Conservation (phyloP, 768 basidiomycete genomes). For the Russula sp. region DNA sequence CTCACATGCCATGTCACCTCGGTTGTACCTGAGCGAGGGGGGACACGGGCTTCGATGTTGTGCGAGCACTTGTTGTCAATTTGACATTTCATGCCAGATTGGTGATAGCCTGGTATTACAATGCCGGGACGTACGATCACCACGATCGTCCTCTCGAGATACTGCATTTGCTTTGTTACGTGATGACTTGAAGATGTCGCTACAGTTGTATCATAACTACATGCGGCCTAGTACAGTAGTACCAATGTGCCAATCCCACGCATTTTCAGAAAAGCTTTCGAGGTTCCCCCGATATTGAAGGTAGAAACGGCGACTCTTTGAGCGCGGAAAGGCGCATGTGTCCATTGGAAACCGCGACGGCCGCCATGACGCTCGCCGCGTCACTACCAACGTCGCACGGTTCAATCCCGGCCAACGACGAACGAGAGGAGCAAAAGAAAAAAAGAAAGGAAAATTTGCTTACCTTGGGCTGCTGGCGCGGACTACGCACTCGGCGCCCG, state of each 20-base stretch:
- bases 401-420: too few relatives aligned
- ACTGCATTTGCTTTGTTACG: too few relatives aligned
- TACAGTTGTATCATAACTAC: too few relatives aligned
- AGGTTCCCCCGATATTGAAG: constrained; percentile 26
- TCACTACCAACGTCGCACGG: constrained; percentile 24
- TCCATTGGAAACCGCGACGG: constrained; percentile 26
- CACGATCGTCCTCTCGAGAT: neutral
- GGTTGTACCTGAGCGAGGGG: neutral
- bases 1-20: neutral
- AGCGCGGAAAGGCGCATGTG: constrained; percentile 27
- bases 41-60: neutral
- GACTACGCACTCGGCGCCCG: constrained; percentile 38
- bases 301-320: constrained; percentile 31
- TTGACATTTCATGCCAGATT: constrained; percentile 2
- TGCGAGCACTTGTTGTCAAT: neutral
- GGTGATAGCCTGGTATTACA: neutral
- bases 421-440: neutral
- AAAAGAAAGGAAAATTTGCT: constrained; percentile 4
- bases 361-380: constrained; percentile 30
- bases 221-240: too few relatives aligned
- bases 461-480: constrained; percentile 38
- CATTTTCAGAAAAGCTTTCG: constrained; percentile 3
- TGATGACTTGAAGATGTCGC: too few relatives aligned
- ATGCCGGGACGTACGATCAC: neutral
- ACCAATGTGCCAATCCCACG: too few relatives aligned